A percentile compares a stretch with the other conserved stretches of the same genome.
phyloP scores from a whole-genome alignment of 306 rosid species.

The Glycine tomentella region DNA sequence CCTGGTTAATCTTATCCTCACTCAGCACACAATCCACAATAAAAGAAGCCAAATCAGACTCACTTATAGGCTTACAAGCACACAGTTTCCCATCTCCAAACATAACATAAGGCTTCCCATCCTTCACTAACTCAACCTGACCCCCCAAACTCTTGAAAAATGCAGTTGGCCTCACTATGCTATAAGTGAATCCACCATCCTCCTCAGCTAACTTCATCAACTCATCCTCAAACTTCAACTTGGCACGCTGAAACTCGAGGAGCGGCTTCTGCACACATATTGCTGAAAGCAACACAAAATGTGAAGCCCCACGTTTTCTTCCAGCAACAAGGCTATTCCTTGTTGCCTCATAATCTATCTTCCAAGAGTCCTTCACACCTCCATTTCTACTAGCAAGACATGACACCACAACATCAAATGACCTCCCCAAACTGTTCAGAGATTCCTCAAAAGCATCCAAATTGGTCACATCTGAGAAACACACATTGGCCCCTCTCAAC shows the following conservation, averaged over 20 bases:
- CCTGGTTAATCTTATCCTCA: constrained; percentile 70
- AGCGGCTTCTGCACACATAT: constrained; percentile 98
- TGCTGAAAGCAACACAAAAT: constrained; percentile 94
- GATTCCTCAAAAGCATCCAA: constrained; percentile 69
- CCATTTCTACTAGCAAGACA: constrained; percentile 95
- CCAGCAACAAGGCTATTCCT: constrained; percentile 86
- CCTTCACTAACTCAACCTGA: constrained; percentile 96
- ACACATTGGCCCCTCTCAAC: constrained; percentile 79
- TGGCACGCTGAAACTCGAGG: constrained; percentile 92
- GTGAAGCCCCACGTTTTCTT: constrained; percentile 82
- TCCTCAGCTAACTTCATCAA: constrained; percentile 66
- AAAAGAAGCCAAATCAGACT: constrained; percentile 89
- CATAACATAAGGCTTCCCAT: constrained; percentile 99
- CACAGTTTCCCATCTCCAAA: constrained; percentile 97
- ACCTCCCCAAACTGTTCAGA: constrained; percentile 54
- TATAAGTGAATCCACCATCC: constrained; percentile 70
- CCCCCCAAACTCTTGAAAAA: constrained; percentile 98
- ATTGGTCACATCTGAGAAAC: constrained; percentile 84
- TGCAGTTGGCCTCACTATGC: constrained; percentile 96
- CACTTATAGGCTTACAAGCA: constrained; percentile 95
- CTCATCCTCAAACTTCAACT: constrained; percentile 90
- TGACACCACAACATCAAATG: constrained; percentile 88
- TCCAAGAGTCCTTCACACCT: constrained; percentile 95
- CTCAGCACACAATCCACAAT: constrained; percentile 82
- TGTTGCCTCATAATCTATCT: constrained; percentile 96